Base-by-base conservation (phyloP, 495 filamentous ascomycete species). In the Aspergillus taichungensis region DNA sequence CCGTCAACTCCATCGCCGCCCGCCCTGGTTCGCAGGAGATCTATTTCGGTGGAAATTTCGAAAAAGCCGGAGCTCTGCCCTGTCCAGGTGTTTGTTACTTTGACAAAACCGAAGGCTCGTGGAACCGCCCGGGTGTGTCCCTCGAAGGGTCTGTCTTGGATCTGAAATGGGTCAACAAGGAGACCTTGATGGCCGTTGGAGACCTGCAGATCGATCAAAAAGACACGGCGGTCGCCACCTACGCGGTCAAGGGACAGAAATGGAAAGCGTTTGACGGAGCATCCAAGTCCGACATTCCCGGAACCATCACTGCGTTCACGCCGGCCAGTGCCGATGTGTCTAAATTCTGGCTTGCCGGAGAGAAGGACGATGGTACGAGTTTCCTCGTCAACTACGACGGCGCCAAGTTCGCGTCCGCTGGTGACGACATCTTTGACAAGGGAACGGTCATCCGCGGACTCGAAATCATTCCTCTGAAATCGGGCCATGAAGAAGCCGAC, bases 31-130 rank as follows among this genome's bases (percentile, higher is more conserved):
- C 81, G 27, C 66, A 71, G 1, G 77, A 91, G 34, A 73, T 99
- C 30, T 99, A 87, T 60, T 80, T 97, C 29, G 92, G 82, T 11
- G 92, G 92, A 28, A 78, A 73, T 27, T 98, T 97, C 53, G 69
- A 76, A 2, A 72, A 73, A 8, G 94, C 89, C 28, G 94, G 92
- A n/a, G 79, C 83, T 8, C 74, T 96, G 14, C 79, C 72, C 33
- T 99, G 92, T 57, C 76, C 80, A 1, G 78, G 77, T 35, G 77
- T 99, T 13, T 99, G 92, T 66, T 70, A 83, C 45, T 91, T 82
- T 61, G 80, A 82, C 53, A 77, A 80, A 11, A 55, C 69, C 3
- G 68, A 64, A 6, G 75, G 72, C 5, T 83, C 89, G 52, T 99
- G 89, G 90, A 80, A 73, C 52, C 75, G 82, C 41, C 83, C 88